Base-by-base conservation (phyloP, 495 filamentous ascomycete species). In the Aspergillus asperescens region DNA sequence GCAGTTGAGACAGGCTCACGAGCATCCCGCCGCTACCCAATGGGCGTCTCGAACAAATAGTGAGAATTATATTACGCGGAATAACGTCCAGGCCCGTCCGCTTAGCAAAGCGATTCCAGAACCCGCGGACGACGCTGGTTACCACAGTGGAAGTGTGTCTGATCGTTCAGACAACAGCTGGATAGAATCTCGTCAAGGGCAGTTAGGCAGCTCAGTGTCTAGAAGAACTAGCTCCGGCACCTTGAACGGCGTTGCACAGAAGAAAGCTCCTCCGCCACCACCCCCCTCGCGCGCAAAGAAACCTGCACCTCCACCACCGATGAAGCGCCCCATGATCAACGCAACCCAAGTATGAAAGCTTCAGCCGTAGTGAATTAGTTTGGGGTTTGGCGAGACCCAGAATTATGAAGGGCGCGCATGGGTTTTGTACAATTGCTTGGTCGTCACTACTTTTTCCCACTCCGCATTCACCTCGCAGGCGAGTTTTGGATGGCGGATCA, bases 221-320 rank as follows among this genome's bases (percentile, higher is more conserved):
- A 77, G 79, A 31, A 79, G 74, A 50, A 75, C 80, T 49, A 77
- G 78, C 59, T 66, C 74, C 52, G 73, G 73, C 23, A 75, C 69
- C 24, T 37, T 75, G 51, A 77, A 76, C 54, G 53, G 65, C 13
- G 59, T 65, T 28, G 68, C 68, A 16, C 45, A 61, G 20, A 87
- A 87, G 72, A 90, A 89, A 67, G 81, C 79, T 7, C 85, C 88
- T 29, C 89, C 88, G 6, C 89, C 88, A 29, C 89, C 88, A 19
- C 89, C 89, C 10, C 89, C 89, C n/a, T 85, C 83, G 52, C 74
- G 87, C 56, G 70, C 81, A 10, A 91, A 87, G 80, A 94, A 88
- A 32, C 73, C 86, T 7, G 86, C 87, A 42, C 88, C 87, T 16
- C 74, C 76, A 23, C 76, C 75, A 5, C 74, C 76, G 3, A 71